A percentile compares a stretch with the other conserved stretches of the same genome.
These are phyloP conservation scores for Suillus variegatus DNA, from an alignment of 768 basidiomycete species.

Conservation along the genomic window DNA sequence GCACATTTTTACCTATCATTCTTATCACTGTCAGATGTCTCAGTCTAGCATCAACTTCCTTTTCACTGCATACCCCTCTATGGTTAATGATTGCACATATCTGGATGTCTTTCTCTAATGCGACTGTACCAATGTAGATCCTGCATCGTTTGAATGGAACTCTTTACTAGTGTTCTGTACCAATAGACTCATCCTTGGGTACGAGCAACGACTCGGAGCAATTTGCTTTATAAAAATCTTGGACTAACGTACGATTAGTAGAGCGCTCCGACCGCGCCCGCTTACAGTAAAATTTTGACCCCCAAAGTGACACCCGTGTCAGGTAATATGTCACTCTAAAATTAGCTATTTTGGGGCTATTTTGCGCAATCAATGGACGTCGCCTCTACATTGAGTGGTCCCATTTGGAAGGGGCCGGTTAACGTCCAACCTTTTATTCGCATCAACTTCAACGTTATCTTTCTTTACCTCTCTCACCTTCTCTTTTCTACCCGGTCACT, in stretches of 20 bases:
- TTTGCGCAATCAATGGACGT: not conserved
- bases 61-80: slow-evolving; percentile 25
- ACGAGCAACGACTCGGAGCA: not conserved
- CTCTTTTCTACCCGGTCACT: slow-evolving; percentile 14
- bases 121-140: slow-evolving; percentile 21
- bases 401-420: slow-evolving; percentile 2
- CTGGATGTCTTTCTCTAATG: slow-evolving; percentile 18
- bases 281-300: too few relatives aligned
- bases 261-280: not conserved
- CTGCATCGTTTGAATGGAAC: slow-evolving; percentile 14
- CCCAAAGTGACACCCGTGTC: too few relatives aligned
- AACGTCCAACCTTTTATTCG: slow-evolving; percentile 14
- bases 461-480: slow-evolving; percentile 8
- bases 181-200: not conserved
- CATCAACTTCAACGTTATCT: not conserved
- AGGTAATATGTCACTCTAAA: not conserved
- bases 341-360: not conserved
- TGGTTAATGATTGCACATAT: slow-evolving; percentile 26
- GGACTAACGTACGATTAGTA: not conserved
- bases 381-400: not conserved
- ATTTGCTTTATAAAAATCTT: not conserved
- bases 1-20: slow-evolving; percentile 9
- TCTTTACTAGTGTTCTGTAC: not conserved
- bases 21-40: slow-evolving; percentile 27
- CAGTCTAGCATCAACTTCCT: slow-evolving; percentile 3